phyloP scores from a whole-genome alignment of 140 eudicot genomes.

The Senecio squalidus region DNA sequence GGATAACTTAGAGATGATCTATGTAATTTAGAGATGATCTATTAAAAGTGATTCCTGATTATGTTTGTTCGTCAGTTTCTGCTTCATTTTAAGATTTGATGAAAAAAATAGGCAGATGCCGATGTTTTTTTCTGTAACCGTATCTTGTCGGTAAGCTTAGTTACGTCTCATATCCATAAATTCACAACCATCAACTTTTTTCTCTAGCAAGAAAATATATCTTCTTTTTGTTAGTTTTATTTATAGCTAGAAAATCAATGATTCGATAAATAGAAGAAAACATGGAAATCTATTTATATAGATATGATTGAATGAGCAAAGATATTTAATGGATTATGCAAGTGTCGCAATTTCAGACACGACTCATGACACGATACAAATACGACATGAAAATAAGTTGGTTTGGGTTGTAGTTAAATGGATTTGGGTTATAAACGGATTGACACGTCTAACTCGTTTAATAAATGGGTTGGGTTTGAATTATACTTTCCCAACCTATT shows the following conservation, averaged over 20 bases:
- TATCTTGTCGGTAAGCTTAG: slow-evolving; percentile 50
- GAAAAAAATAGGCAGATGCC: slow-evolving; percentile 4
- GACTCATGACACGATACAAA: neutral
- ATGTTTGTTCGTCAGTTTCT: slow-evolving; percentile 7
- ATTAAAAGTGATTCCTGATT: neutral
- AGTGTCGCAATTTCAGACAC: neutral
- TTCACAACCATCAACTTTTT: slow-evolving; percentile 47
- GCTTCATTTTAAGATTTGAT: slow-evolving; percentile 25
- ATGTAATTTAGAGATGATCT: too few species aligned
- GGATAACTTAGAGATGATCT: too few species aligned
- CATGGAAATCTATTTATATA: too few species aligned
- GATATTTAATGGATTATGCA: neutral
- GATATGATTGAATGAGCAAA: too few species aligned
- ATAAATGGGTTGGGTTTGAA: too few species aligned
- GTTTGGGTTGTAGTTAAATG: neutral
- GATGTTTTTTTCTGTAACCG: slow-evolving; percentile 22
- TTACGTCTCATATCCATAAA: slow-evolving; percentile 41
- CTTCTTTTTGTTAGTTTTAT: too few species aligned
- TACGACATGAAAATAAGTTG: neutral
- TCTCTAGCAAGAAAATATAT: too few species aligned
- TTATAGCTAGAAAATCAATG: too few species aligned
- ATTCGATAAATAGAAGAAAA: too few species aligned
- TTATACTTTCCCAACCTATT: neutral
- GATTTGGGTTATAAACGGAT: neutral
- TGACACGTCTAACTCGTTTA: too few species aligned